Base-by-base conservation (phyloP, 2,329 filamentous ascomycete genomes). In the Pseudonectria foliicola region DNA sequence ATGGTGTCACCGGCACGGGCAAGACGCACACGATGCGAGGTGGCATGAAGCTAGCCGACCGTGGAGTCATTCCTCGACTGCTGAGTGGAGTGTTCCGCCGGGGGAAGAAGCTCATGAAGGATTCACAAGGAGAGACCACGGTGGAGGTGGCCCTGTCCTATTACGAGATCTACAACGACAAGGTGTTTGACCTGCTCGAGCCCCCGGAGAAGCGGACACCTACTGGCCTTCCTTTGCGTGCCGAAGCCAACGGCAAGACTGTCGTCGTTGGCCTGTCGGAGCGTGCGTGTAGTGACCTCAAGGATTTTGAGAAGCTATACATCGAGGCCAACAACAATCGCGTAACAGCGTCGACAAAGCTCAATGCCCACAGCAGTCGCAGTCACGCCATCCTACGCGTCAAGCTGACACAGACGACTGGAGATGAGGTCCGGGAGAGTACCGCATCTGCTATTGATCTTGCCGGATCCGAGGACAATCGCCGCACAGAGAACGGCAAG, bases 11-110 rank as follows among this genome's bases (percentile, higher is more conserved):
- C 1, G 89, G 89, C 30, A 94, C 88, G 0, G 89, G 89, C 37
- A 95, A 95, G 65, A 95, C 89, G 40, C 86, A 95, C 62, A 95
- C 89, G 3, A 95, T 95, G 88, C 81, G 89, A 45, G 89, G 89
- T 46, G 89, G 89, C 26, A 77, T 93, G 61, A 85, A 83, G 56
- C 70, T 95, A 36, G 82, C 83, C 5, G 88, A 95, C 37, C 75
- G 89, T 49, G 89, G 89, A 42, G 82, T 92, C 26, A 95, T 95
- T 47, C 89, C 89, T 11, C 71, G 89, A 40, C 65, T 95, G 37
- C 71, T 95, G 28, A 93, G 86, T 61, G 78, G 77, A 48, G 84
- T 96, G 38, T 96, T 90, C 58, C 77, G 90, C 31, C 73, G 86
- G 40, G 82, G 82, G 44, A 85, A 87, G 61, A 94, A 93, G 67